phyloP scores from a whole-genome alignment of 1,284 basidiomycete genomes.

The Ceratobasidium sp. region DNA sequence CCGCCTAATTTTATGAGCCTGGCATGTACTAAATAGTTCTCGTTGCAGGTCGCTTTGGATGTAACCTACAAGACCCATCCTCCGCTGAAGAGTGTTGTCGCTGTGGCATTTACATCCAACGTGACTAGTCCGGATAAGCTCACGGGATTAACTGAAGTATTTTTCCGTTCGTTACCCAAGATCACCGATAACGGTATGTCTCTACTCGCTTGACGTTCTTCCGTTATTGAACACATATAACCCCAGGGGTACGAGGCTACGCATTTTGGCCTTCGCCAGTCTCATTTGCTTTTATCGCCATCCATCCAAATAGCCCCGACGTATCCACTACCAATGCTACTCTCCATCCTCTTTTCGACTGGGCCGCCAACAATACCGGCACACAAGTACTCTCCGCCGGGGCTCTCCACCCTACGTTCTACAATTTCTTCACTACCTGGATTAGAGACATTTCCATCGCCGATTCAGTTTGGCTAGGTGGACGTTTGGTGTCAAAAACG shows the following conservation, averaged over 20 bases:
- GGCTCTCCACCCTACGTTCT: constrained; percentile 7
- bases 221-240: background rate
- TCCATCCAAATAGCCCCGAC: constrained; percentile 21
- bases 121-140: background rate
- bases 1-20: too few species aligned
- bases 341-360: constrained; percentile 13
- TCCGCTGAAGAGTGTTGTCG: background rate
- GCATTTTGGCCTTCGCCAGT: background rate
- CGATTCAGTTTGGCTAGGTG: background rate
- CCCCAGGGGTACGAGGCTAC: constrained; percentile 19
- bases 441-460: background rate
- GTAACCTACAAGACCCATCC: constrained; percentile 13
- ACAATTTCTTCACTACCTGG: background rate
- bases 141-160: background rate
- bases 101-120: background rate
- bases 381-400: background rate
- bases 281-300: background rate
- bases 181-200: background rate
- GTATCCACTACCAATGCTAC: constrained; percentile 10
- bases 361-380: constrained; percentile 12
- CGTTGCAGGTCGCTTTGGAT: background rate
- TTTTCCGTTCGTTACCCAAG: background rate
- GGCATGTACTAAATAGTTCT: background rate
- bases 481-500: constrained; percentile 7
- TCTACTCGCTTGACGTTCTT: background rate